Base-by-base conservation (phyloP, 2,329 filamentous ascomycete species). In the Zymoseptoria brevis region DNA sequence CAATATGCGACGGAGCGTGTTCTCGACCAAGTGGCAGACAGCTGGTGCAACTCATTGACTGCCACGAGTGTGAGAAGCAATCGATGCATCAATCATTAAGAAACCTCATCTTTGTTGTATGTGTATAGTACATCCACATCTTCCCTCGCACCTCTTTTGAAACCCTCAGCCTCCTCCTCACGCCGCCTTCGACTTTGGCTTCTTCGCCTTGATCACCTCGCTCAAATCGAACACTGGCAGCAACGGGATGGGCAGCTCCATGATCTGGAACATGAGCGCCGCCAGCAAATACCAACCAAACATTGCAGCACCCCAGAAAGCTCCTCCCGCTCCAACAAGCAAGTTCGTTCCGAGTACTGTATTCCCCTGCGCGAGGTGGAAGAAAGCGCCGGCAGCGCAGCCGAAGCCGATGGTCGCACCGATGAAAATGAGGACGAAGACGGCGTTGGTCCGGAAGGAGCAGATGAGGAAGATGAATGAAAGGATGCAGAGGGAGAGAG, bases 361-460 rank as follows among this genome's bases (percentile, higher is more conserved):
- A n/a, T 60, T 53, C 13, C 59, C 63, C 8, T 54, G 50, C 2
- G 55, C 63, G 6, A 58, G 54, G 1, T 56, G 48, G 50, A 54
- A 65, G 59, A 65, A 65, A 8, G 54, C 50, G 11, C 55, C 63
- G 1, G 61, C 21, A 2, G 63, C 63, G 49, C 63, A 60, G 19
- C 61, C 61, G 57, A 65, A 65, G 9, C 63, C 63, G 26, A 61
- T 59, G 7, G 63, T 63, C 1, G 61, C 63, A 19, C 56, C 64
- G 55, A 71, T 64, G 64, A 66, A 65, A 50, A 66, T 61, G 53
- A 66, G 60, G 58, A 64, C 57, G 59, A 64, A 66, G 50, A 66
- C n/a, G 48, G 62, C 51, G 51, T 65, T 66, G 6, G 62, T 62
- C n/a, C 61, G 57, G 3, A 60, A 53, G 13, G 64, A 64, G 56